Evolutionary conservation across 805 yeast genomes (phyloP), one percentile per base, ranked within the genome.

Genomic region (Pichia membranifaciens): DNA sequence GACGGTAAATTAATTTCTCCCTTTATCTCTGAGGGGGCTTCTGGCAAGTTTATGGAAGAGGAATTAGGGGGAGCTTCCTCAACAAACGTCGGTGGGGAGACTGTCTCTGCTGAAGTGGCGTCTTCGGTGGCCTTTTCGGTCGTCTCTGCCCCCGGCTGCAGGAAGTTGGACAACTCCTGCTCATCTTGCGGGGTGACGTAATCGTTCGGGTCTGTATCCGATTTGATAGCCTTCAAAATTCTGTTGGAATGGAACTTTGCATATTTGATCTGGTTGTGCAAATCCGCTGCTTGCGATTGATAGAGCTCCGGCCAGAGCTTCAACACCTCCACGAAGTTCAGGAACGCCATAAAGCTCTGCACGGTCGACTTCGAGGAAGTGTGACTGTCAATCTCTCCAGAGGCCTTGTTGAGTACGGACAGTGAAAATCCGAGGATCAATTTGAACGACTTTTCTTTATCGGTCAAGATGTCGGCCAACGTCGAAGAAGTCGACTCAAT

Each of bases 191-290:
- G 74, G 0, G 72, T 66, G 38, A 70, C 69, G 55, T 72, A 69
- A 37, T 73, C 80, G 61, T 83, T 78, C 5, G 86, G 86, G 56
- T 81, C 80, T 33, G 72, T 71, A 1, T 79, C 81, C 6, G 60
- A 59, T 50, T 69, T 74, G 34, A 70, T 54, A 0, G 78, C 71
- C 51, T 70, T 74, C 44, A 82, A 58, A 23, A 82, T 81, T 34
- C 85, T 64, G 7, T 78, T 73, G 15, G 83, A 76, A 52, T 80
- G 84, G 58, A 68, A 82, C 59, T 82, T 82, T 15, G 85, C 77
- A 54, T 76, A 84, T 57, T 78, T 79, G 41, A 73, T 69, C 57
- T 78, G 77, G 60, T 50, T 53, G 21, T 51, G 59, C 43, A 59
- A 52, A 29, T 48, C 62, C 20, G 46, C 56, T n/a, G 47, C 47